Percentiles rank a stretch among this genome's conserved stretches.
phyloP scores from a whole-genome alignment of 164 flowering plant species.

The Sedum album region DNA sequence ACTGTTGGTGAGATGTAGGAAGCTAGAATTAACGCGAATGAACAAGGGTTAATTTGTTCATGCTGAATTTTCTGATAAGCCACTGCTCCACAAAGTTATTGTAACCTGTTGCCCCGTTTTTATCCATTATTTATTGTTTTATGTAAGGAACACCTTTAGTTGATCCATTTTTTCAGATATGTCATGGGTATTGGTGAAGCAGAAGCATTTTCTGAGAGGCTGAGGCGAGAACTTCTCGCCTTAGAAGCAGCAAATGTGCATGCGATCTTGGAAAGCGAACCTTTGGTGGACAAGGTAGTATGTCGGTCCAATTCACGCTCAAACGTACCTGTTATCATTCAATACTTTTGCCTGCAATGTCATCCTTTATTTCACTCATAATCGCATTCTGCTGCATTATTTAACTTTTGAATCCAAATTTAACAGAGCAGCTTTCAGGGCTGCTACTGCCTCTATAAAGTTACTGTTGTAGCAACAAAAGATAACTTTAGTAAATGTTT shows the following conservation, averaged over 20 bases:
- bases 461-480: too few species aligned
- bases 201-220: slow-evolving; percentile 97
- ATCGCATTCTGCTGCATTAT: too few species aligned
- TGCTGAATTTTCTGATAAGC: neutral
- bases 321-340: neutral
- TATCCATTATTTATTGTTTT: neutral
- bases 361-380: too few species aligned
- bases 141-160: neutral
- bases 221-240: slow-evolving; percentile 95
- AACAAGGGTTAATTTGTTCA: neutral
- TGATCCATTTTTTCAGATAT: slow-evolving; percentile 42
- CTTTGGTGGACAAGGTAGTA: slow-evolving; percentile 76
- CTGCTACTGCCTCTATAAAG: too few species aligned
- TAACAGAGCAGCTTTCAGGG: too few species aligned
- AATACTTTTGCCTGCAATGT: neutral
- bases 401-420: too few species aligned
- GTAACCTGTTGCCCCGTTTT: neutral
- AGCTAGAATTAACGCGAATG: neutral
- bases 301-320: neutral
- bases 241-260: slow-evolving; percentile 99
- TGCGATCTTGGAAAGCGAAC: slow-evolving; percentile 94
- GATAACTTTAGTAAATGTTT: neutral
- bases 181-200: slow-evolving; percentile 99
- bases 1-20: neutral
- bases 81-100: too few species aligned